Percentiles rank a stretch among this genome's conserved stretches.
Conservation (phyloP, 139 green algal genomes). For the Chlorella sp. region DNA sequence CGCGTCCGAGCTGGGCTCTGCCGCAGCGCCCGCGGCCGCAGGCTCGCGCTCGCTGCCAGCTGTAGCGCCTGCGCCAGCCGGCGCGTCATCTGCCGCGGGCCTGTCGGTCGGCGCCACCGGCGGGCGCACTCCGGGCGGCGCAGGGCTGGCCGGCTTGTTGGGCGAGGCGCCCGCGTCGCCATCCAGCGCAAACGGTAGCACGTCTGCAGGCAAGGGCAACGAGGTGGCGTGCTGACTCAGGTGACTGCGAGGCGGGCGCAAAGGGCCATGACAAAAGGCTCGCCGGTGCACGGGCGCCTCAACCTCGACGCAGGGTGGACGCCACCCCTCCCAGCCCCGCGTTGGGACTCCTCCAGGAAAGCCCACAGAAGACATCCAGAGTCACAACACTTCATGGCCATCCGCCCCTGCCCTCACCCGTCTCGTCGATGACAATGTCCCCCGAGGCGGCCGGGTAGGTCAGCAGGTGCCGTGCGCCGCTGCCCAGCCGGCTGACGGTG, state of each 20-base stretch:
- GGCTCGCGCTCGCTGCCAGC: too few species aligned
- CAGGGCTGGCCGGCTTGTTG: neutral
- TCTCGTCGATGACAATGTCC: too few species aligned
- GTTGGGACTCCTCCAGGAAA: neutral
- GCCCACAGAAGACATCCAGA: too few species aligned
- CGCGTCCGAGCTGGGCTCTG: slow-evolving; percentile 51
- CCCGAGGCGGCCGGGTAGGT: neutral
- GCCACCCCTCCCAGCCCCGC: neutral
- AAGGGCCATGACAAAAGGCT: neutral
- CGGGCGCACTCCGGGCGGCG: neutral
- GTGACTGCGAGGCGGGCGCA: neutral
- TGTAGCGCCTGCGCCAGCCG: neutral
- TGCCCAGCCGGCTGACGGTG: neutral
- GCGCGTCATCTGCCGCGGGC: too few species aligned
- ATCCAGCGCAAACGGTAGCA: slow-evolving; percentile 55
- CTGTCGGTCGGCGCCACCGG: too few species aligned
- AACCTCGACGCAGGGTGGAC: neutral
- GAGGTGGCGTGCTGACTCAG: neutral
- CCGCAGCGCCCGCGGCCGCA: too few species aligned
- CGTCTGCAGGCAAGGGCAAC: slow-evolving; percentile 17
- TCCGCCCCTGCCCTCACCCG: too few species aligned
- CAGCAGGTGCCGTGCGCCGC: neutral
- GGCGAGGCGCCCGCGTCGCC: slow-evolving; percentile 11
- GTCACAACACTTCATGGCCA: too few species aligned
- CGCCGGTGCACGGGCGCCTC: neutral